phyloP scores from a whole-genome alignment of 768 basidiomycete genomes.

The Rhodotorula taiwanensis region DNA sequence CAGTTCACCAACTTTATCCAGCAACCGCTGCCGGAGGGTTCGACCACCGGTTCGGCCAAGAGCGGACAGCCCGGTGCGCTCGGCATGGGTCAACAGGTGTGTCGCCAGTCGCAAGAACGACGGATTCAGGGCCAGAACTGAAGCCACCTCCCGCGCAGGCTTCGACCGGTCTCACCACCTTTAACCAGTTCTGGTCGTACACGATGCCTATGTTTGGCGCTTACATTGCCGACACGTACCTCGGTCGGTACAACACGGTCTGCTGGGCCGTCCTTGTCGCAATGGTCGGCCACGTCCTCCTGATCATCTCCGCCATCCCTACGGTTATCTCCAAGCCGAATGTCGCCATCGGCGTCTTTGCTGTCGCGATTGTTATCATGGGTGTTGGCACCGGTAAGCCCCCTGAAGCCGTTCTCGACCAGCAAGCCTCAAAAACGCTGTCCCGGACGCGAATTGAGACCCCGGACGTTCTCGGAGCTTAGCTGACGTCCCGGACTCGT shows the following conservation, averaged over 20 bases:
- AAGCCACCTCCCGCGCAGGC: too few species aligned
- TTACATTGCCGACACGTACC: constrained; percentile 66
- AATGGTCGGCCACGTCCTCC: constrained; percentile 51
- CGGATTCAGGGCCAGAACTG: too few species aligned
- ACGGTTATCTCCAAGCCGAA: constrained; percentile 55
- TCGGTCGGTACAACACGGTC: constrained; percentile 70
- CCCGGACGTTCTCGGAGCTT: background rate
- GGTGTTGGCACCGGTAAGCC: constrained; percentile 47
- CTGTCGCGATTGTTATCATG: constrained; percentile 56
- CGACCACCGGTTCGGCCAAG: constrained; percentile 52
- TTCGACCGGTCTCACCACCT: constrained; percentile 57
- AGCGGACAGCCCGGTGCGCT: constrained; percentile 33
- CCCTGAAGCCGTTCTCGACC: constrained; percentile 40
- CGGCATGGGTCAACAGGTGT: constrained; percentile 57
- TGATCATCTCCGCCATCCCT: constrained; percentile 60
- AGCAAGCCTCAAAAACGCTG: too few species aligned
- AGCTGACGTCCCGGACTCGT: too few species aligned
- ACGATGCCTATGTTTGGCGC: constrained; percentile 58
- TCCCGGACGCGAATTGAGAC: too few species aligned
- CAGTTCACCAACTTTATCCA: constrained; percentile 60
- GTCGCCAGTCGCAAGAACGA: too few species aligned
- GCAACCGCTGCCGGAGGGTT: constrained; percentile 49
- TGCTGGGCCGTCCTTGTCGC: constrained; percentile 57
- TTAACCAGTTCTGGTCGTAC: constrained; percentile 41
- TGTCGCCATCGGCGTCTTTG: constrained; percentile 51